Conservation (phyloP, 2,329 filamentous ascomycete genomes). For the Metarhizium brunneum region DNA sequence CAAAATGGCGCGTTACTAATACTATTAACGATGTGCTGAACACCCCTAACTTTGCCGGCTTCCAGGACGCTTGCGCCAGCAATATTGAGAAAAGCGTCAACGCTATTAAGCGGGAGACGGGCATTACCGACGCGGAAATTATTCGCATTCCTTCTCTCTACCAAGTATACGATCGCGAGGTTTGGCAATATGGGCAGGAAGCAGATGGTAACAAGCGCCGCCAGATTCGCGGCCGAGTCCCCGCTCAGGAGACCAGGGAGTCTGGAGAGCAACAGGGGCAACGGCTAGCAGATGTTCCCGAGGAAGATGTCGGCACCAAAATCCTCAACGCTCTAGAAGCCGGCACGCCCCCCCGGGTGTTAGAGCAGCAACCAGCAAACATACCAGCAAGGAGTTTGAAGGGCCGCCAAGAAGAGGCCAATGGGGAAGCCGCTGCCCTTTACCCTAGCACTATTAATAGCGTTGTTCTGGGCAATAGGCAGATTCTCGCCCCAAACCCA, state of each 20-base stretch:
- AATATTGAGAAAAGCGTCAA: slow-evolving; percentile 12
- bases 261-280: too few species aligned
- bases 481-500: slow-evolving; percentile 12
- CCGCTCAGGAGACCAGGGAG: too few species aligned
- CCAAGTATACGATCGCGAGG: background rate
- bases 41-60: background rate
- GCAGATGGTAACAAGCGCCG: too few species aligned
- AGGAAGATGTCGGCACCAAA: too few species aligned
- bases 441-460: slow-evolving; percentile 14
- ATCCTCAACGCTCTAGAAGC: too few species aligned
- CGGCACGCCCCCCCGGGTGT: too few species aligned
- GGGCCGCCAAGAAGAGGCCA: too few species aligned
- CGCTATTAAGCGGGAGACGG: slow-evolving; percentile 12
- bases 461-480: slow-evolving; percentile 11
- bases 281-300: too few species aligned
- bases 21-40: slow-evolving; percentile 3
- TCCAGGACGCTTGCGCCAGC: slow-evolving; percentile 5
- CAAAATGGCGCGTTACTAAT: background rate
- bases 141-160: slow-evolving; percentile 15
- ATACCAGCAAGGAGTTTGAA: too few species aligned
- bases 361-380: too few species aligned
- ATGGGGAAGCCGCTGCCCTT: slow-evolving; percentile 2
- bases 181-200: too few species aligned
- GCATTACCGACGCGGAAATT: slow-evolving; percentile 12
- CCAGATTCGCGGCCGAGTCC: too few species aligned